Evolutionary conservation across 2,329 filamentous ascomycete species (phyloP), one percentile per base, ranked within the genome.

Genomic region (Botryotinia convoluta): DNA sequence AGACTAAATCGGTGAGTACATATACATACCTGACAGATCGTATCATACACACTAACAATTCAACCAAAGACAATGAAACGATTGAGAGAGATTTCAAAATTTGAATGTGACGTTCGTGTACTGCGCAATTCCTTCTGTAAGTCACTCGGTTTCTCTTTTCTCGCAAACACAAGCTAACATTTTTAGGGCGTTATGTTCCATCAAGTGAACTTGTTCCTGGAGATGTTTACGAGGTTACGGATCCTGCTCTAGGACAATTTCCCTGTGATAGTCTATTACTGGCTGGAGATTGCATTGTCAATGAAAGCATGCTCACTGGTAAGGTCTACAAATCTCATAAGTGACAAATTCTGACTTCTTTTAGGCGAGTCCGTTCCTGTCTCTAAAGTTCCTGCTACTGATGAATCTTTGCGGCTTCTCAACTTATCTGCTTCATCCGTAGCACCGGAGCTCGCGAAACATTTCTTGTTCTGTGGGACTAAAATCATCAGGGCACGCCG

Each of bases 281-380:
- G 0, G 93, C 93, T 70, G 97, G 96, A 59, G 97, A 99, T 83
- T 98, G 95, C 79, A 98, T 99, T 75, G 95, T 99, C 77, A 99
- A 99, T 79, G 96, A 99, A 83, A 98, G 96, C 83, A 99, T 99
- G 96, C 88, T 99, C 51, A 99, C 96, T 57, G 90, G 85, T 87
- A 80, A 76, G 80, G 20, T 42, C 9, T 64, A 39, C 26, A 26
- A 32, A 29, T 20, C 26, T 45, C 39, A 14, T 4, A 39, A 39
- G 5, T 62, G 8, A 39, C 18, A 60, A 48, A 59, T 51, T 78
- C 39, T 77, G 57, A 63, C n/a, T 61, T 57, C 26, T 37, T 54
- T 8, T 71, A 88, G 92, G 95, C 73, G 96, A 99, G 85, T 98
- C 96, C 59, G 95, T 99, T 7, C 97, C 96, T 3, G 95, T 99